A percentile compares a stretch with the other conserved stretches of the same genome.
phyloP scores from a whole-genome alignment of 2,329 filamentous ascomycete species.

The Arthroderma uncinatum region DNA sequence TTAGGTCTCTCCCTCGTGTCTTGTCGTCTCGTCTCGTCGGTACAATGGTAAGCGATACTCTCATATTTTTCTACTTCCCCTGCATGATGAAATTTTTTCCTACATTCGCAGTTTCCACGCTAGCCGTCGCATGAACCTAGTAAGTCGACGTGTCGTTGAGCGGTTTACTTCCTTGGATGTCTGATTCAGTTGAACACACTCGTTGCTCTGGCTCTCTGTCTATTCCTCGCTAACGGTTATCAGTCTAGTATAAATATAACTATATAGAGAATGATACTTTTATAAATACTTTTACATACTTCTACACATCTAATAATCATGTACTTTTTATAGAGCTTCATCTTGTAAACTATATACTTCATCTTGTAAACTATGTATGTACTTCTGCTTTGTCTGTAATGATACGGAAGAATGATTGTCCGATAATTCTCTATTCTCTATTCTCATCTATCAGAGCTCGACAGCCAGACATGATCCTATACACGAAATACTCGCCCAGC shows the following conservation, averaged over 20 bases:
- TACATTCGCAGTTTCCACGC: slow-evolving; percentile 55
- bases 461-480: too few species aligned
- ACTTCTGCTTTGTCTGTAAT: too few species aligned
- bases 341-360: too few species aligned
- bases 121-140: slow-evolving; percentile 42
- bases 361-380: too few species aligned
- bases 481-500: slow-evolving; percentile 4
- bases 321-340: too few species aligned
- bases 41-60: slow-evolving; percentile 13
- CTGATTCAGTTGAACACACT: slow-evolving; percentile 26
- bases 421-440: too few species aligned
- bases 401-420: too few species aligned
- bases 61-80: slow-evolving; percentile 6
- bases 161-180: slow-evolving; percentile 44
- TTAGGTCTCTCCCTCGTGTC: too few species aligned
- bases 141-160: slow-evolving; percentile 38
- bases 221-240: background rate
- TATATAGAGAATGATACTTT: background rate
- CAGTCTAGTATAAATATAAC: background rate
- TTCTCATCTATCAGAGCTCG: too few species aligned
- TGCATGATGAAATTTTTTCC: slow-evolving; percentile 44
- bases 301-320: too few species aligned
- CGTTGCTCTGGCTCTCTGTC: background rate
- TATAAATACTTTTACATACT: too few species aligned
- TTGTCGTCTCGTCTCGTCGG: too few species aligned